Evolutionary conservation across 345 rosid genomes (phyloP), one percentile per base, ranked within the genome.

Genomic region (Heritiera fomes): DNA sequence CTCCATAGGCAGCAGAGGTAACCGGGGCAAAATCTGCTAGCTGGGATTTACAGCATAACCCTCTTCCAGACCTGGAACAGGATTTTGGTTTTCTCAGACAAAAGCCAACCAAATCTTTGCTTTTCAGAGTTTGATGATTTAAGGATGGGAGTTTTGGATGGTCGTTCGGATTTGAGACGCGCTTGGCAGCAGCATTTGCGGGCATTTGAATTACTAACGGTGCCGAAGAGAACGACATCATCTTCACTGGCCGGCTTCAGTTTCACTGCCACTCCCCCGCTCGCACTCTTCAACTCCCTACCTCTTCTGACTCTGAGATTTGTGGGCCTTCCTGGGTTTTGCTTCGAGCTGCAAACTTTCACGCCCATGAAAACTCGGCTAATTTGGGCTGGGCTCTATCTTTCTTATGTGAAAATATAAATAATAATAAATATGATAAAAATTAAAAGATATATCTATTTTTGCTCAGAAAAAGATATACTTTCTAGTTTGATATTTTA

Each of bases 1-100:
- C 71, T 32, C 95, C 98, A 71, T 94, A 94, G 62, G 89, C 83
- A 56, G 92, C 92, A 67, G 96, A 88, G 18, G 89, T 84, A 30
- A 78, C 86, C 0, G 96, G 91, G 38, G 93, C 94, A 59, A 91
- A 84, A 77, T 91, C 97, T 3, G 82, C 70, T 61, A 90, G 71
- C 84, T 89, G 90, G 75, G 91, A 89, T 80, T 85, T 87, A 80
- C 93, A 88, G 78, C 75, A 64, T 14, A 82, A 71, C 63, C 79
- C 80, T 72, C 77, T 34, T 28, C 80, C 71, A 34, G 81, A 34
- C 18, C 64, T 61, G 53, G 52, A 67, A 62, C 65, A 75, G 63
- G 82, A 60, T 79, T 79, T 80, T 15, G 62, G 34, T 46, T 66
- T 78, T 49, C 69, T 67, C 52, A 43, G 46, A 58, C 69, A 50